Evolutionary conservation across 106 monocot genomes (phyloP).

Genomic region (Iris macrosiphon): DNA sequence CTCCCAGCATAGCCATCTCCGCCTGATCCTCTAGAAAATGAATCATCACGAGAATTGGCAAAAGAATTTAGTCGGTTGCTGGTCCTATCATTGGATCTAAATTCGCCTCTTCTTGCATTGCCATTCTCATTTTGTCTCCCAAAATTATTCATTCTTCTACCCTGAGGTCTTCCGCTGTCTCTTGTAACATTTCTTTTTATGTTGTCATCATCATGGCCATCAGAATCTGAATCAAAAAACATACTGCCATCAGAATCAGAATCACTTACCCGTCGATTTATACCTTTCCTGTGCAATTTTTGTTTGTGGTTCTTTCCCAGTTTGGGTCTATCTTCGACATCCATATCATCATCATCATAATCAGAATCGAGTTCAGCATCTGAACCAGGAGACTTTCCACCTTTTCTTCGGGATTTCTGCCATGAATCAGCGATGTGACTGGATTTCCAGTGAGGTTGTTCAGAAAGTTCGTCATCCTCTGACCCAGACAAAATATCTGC

Average conservation of each 20-base stretch:
- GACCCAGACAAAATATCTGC: conserved; percentile 13
- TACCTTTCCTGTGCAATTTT: conserved; percentile 2
- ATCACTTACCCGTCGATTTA: neutral
- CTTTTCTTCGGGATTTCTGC: conserved; percentile 11
- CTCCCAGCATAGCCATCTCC: conserved; percentile 1
- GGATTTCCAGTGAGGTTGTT: conserved; percentile 31
- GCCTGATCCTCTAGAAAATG: conserved; percentile 12
- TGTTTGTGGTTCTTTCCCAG: conserved; percentile 11
- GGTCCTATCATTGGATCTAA: conserved; percentile 16
- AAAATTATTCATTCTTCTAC: neutral
- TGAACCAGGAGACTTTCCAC: conserved; percentile 16
- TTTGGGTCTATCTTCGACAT: conserved; percentile 11
- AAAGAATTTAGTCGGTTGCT: conserved; percentile 20
- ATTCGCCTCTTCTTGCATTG: conserved; percentile 1
- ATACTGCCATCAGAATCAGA: conserved; percentile 20
- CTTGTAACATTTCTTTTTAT: conserved; percentile 4
- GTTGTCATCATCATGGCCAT: conserved; percentile 13
- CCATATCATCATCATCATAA: conserved; percentile 22
- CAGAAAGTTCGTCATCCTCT: conserved; percentile 27
- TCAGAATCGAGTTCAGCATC: conserved; percentile 27
- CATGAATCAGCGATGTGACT: conserved; percentile 23
- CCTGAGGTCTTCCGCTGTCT: neutral
- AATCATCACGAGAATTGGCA: neutral
- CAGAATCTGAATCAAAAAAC: conserved; percentile 24
- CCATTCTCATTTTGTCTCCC: neutral